phyloP scores from a whole-genome alignment of 2,329 filamentous ascomycete genomes.

The Aspergillus uvarum region DNA sequence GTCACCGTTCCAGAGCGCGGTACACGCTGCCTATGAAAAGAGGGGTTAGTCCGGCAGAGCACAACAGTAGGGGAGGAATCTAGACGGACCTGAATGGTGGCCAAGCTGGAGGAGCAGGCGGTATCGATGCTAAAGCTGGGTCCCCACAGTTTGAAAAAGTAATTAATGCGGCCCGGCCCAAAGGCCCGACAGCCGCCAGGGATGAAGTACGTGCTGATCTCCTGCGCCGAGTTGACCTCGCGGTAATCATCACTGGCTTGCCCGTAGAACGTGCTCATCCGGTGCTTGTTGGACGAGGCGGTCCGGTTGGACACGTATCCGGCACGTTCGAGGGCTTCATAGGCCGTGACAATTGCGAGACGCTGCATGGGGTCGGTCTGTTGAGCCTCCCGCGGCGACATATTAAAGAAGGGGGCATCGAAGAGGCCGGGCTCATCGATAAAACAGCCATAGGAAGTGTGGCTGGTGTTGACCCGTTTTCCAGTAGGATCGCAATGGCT shows the following conservation, averaged over 20 bases:
- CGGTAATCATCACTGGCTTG: conserved; percentile 63
- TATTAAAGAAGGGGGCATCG: conserved; percentile 44
- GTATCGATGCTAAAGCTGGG: conserved; percentile 72
- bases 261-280: conserved; percentile 70
- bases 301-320: conserved; percentile 71
- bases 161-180: conserved; percentile 65
- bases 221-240: conserved; percentile 69
- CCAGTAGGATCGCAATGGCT: no score
- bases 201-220: conserved; percentile 67
- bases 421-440: conserved; percentile 41
- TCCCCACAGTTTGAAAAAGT: conserved; percentile 72
- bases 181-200: conserved; percentile 62
- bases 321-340: conserved; percentile 76
- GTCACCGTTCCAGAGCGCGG: conserved; percentile 70
- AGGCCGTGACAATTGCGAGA: conserved; percentile 70
- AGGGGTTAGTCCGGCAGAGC: no score
- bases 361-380: conserved; percentile 80
- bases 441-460: conserved; percentile 40
- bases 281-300: conserved; percentile 59
- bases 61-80: no score
- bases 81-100: conserved; percentile 68
- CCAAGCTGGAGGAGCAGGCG: conserved; percentile 63
- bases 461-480: conserved; percentile 30
- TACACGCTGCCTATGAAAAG: no score
- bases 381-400: conserved; percentile 65